Percentiles rank a stretch among this genome's conserved stretches.
These are phyloP conservation scores for Rhynchospora tenuis DNA, from an alignment of 176 grass and related monocot genomes.

Conservation along the genomic window DNA sequence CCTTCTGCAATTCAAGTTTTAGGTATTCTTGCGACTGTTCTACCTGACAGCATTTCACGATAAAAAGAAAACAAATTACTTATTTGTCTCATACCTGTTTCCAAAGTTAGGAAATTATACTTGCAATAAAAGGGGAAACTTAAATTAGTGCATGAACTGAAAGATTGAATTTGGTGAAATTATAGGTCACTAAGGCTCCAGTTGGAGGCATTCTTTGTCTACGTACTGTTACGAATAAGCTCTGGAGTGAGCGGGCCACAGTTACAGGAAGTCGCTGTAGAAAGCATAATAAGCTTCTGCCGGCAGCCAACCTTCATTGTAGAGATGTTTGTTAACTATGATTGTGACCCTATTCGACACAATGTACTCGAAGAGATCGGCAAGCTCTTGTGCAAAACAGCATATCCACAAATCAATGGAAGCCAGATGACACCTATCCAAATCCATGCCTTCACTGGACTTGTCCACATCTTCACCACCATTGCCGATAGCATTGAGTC, in stretches of 20 bases:
- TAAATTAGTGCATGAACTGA: background rate
- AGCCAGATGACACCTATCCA: conserved; percentile 49
- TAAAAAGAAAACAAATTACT: too few species aligned
- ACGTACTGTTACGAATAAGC: conserved; percentile 54
- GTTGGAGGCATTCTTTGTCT: conserved; percentile 84
- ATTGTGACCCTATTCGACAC: conserved; percentile 73
- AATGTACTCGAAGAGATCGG: conserved; percentile 76
- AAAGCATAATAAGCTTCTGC: conserved; percentile 79
- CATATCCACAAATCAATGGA: conserved; percentile 42
- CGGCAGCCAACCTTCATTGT: conserved; percentile 79
- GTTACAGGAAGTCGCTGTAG: conserved; percentile 84
- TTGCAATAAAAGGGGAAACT: background rate
- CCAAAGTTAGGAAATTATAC: background rate
- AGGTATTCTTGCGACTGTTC: background rate
- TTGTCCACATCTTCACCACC: conserved; percentile 78
- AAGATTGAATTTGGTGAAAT: conserved; percentile 5
- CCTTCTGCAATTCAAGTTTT: background rate
- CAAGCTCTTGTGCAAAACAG: conserved; percentile 75
- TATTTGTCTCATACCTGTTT: background rate
- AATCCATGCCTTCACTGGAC: conserved; percentile 79
- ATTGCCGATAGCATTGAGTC: conserved; percentile 79
- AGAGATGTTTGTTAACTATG: conserved; percentile 95
- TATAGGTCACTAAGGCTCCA: conserved; percentile 76
- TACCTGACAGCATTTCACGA: background rate
- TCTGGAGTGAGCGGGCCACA: conserved; percentile 33